phyloP scores from a whole-genome alignment of 148 eudicot genomes.

The Nepenthes gracilis region DNA sequence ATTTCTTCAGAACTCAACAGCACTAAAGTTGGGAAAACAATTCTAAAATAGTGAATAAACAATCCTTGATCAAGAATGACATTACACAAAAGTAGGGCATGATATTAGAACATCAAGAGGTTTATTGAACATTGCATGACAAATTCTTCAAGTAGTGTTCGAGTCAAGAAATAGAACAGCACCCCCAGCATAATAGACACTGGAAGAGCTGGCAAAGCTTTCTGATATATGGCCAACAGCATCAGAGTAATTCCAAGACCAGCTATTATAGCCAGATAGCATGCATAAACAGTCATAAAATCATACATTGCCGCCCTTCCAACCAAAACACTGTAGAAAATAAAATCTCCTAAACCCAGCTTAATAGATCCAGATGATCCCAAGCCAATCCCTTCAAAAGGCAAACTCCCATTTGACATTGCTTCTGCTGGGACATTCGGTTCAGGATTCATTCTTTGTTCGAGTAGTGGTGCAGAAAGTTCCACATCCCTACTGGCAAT shows the following conservation, averaged over 20 bases:
- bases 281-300: constrained; percentile 85
- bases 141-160: constrained; percentile 69
- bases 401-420: constrained; percentile 35
- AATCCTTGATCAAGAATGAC: too few relatives aligned
- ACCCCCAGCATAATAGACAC: constrained; percentile 87
- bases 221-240: constrained; percentile 76
- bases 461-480: constrained; percentile 58
- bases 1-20: too few relatives aligned
- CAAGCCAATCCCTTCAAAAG: constrained; percentile 81
- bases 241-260: constrained; percentile 81
- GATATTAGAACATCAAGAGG: constrained; percentile 67
- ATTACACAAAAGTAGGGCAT: not conserved
- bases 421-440: constrained; percentile 15
- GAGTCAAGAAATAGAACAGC: constrained; percentile 69
- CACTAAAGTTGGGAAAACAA: too few relatives aligned
- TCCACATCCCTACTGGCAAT: constrained; percentile 19
- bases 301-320: constrained; percentile 98
- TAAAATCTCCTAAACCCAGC: constrained; percentile 87
- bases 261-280: constrained; percentile 86
- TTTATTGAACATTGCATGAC: constrained; percentile 74
- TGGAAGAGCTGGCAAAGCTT: constrained; percentile 94
- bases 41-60: too few relatives aligned
- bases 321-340: constrained; percentile 92
- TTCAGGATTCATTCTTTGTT: constrained; percentile 26
- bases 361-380: constrained; percentile 84